Base-by-base conservation (phyloP, 2,329 filamentous ascomycete genomes). In the Volutella citrinella region DNA sequence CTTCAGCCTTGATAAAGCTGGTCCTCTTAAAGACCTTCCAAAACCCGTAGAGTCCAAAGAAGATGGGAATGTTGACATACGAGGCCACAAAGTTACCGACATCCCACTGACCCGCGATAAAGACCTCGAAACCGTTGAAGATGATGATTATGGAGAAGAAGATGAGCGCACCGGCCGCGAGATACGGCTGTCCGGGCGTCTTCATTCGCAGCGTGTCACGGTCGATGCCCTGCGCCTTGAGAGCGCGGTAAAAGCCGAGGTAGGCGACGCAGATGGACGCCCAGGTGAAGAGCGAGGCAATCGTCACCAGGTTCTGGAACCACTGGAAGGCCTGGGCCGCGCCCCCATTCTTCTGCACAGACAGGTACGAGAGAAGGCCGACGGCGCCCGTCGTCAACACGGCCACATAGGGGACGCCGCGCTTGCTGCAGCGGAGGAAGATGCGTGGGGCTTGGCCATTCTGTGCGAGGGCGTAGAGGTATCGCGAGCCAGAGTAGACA, bases 101-200 rank as follows among this genome's bases (percentile, higher is more conserved):
- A 12, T 68, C 74, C 74, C 80, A 91, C 18, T 80, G 68, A 7
- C 68, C 63, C 0, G 78, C 76, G 56, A 82, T 83, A 56, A 91
- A 90, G 11, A 84, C 75, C 21, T 80, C 74, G 60, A 89, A 91
- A 2, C 84, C 86, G 49, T 87, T 87, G 47, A 86, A 81, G 4
- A 90, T 60, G 2, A 73, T 76, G n/a, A 90, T 66, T 17, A 87
- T 61, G 4, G 59, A 55, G 33, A 87, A 72, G 16, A 78, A 54
- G 12, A 73, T 55, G 3, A 87, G 70, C 9, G 73, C 70, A 34
- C 74, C 61, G 51, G 72, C 87, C 0, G 82, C 74, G 3, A 77
- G 78, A 52, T 82, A 88, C 0, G 84, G 77, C 55, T 80, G 75
- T 10, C 70, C 54, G 1, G 63, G 61, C 0, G 74, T 74, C 31